These are phyloP conservation scores for Dactylis glomerata DNA, from an alignment of 176 grass and related monocot species.

Conservation along the genomic window DNA sequence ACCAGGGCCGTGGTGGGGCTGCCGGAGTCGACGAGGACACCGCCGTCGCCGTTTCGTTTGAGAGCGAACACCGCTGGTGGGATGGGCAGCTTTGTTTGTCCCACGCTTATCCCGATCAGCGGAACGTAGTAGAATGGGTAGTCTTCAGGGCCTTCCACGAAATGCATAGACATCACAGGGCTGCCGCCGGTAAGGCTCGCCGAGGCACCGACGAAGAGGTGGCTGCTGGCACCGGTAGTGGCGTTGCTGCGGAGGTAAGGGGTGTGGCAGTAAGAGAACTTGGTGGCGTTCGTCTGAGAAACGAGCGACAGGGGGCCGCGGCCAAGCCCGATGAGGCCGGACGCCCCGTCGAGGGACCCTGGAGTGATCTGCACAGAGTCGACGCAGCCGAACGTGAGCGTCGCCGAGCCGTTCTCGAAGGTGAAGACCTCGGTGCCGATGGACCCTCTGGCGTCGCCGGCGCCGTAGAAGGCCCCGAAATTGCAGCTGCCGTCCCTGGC, in stretches of 20 bases:
- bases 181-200: background rate
- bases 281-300: conserved; percentile 5
- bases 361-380: background rate
- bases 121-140: conserved; percentile 28
- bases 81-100: conserved; percentile 6
- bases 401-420: background rate
- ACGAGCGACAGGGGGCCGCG: conserved; percentile 9
- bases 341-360: background rate
- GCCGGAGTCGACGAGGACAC: conserved; percentile 25
- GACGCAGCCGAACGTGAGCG: background rate
- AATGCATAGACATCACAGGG: background rate
- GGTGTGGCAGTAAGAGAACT: conserved; percentile 38
- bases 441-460: background rate
- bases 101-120: conserved; percentile 1
- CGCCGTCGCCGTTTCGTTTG: background rate
- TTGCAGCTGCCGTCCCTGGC: background rate
- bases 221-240: background rate
- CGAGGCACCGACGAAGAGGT: conserved; percentile 28
- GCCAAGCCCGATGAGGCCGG: conserved; percentile 32
- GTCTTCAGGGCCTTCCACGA: conserved; percentile 15
- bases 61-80: background rate
- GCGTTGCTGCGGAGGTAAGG: conserved; percentile 5
- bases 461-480: background rate
- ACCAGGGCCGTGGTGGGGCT: background rate
- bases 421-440: conserved; percentile 13